Evolutionary conservation across 306 rosid genomes (phyloP), one percentile per base, ranked within the genome.

Genomic region (Dryas drummondii): DNA sequence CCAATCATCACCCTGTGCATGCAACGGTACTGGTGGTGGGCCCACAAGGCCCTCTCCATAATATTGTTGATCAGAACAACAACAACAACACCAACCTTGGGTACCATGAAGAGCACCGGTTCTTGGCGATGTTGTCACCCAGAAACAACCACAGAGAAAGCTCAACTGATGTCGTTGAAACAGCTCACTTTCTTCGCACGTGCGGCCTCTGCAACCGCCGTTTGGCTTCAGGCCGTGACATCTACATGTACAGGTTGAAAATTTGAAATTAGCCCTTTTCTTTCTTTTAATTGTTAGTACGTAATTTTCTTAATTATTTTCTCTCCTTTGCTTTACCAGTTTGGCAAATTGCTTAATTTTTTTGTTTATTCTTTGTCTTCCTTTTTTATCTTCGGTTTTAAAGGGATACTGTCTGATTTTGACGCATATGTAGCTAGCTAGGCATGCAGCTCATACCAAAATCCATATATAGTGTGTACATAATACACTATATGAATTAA

Each of bases 221-320:
- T 59, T 80, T 94, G 83, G 74, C 93, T 27, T 83, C 96, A 8
- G 90, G 84, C 68, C 86, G 87, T 32, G 98, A 94, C 87, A 90
- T 94, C 82, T 94, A 90, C 66, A 94, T 94, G 94, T 94, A 94
- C 47, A 89, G 86, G 98, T 93, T 22, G 22, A 22, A 22, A 22
- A 5, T 5, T 16, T 11, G 22, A 22, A 16, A 41, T n/a, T n/a
- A 54, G 0, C 58, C 13, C 2, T 3, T 44, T 7, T 32, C 37
- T 32, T 32, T 32, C 37, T 32, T 32, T 32, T 32, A 32, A 32
- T 32, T 32, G 6, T 46, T 46, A 8, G 4, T 46, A 4, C 9
- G 0, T 46, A 8, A 46, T 5, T 46, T 46, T 46, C 49, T 32
- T 32, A 32, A 32, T 32, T 32, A 32, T 32, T 50, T 7, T 49